These are phyloP conservation scores for Psilocybe mexicana DNA, from an alignment of 1,284 basidiomycete species.

Conservation along the genomic window DNA sequence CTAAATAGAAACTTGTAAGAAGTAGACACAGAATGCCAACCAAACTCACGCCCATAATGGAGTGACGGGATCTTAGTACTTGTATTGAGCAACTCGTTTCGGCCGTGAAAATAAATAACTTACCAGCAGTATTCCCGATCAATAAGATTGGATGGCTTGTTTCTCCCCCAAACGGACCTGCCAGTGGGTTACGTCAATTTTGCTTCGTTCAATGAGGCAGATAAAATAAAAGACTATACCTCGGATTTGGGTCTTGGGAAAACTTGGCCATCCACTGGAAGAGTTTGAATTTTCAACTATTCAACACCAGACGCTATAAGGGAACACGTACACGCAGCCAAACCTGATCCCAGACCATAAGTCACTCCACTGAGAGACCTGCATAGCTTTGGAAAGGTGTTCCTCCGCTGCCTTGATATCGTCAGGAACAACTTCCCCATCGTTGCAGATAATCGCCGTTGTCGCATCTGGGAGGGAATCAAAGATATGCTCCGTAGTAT, in stretches of 20 bases:
- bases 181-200: background rate
- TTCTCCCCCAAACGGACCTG: constrained; percentile 5
- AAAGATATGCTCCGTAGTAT: constrained; percentile 1
- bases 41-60: constrained; percentile 27
- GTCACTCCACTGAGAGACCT: constrained; percentile 32
- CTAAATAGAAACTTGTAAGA: constrained; percentile 22
- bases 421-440: constrained; percentile 35
- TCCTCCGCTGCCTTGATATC: constrained; percentile 28
- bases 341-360: constrained; percentile 27
- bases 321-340: constrained; percentile 30
- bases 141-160: constrained; percentile 34
- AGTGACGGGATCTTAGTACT: constrained; percentile 41
- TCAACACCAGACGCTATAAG: no score
- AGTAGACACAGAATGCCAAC: background rate
- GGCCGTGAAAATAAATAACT: background rate
- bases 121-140: constrained; percentile 43
- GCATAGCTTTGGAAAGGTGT: constrained; percentile 27
- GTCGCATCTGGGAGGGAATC: constrained; percentile 27
- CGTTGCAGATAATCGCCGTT: constrained; percentile 38
- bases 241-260: constrained; percentile 30
- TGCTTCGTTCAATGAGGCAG: no score
- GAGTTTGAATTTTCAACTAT: background rate
- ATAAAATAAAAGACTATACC: constrained; percentile 17
- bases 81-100: background rate
- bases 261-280: constrained; percentile 33